Base-by-base conservation (phyloP, 2,329 filamentous ascomycete species). In the Hirsutella thompsonii region DNA sequence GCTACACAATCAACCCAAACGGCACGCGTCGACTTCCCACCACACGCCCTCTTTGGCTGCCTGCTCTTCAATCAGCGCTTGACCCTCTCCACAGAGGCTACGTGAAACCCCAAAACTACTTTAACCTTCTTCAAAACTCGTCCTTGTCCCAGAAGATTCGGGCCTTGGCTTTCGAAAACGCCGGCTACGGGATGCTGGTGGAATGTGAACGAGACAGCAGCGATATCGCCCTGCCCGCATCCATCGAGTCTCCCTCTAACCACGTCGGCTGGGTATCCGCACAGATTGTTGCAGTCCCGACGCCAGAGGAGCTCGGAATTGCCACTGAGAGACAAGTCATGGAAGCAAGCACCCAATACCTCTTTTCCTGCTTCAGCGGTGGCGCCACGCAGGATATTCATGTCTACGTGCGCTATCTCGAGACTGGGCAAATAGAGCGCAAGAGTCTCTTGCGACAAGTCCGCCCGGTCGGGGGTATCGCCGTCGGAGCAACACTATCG, bases 261-360 rank as follows among this genome's bases (percentile, higher is more conserved):
- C 43, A 42, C 34, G 40, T 42, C 16, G 43, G 40, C 43, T 44
- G 43, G 43, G 38, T 44, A 32, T 42, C 43, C 36, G 43, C 43
- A 35, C 43, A 44, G 33, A 44, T 44, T 37, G 39, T 44, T 40
- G 43, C 40, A 33, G 43, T 44, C 32, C 43, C 43, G 38, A 44
- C 43, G 23, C 43, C 40, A 20, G 28, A 21, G 19, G 43, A 44
- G 32, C 40, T 44, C 18, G 40, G 43, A 19, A 42, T 39, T 37
- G 35, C 13, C 35, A 40, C 28, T 20, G 41, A 38, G 40, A 26
- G 42, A 32, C 20, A 42, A 34, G 43, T 42, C 16, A 34, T 40
- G 21, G 35, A 29, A 40, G 18, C 37, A 39, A 38, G 36, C 38
- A 35, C 33, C 34, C 38, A 33, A 39, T 13, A 39, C 26, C 38